Percentiles rank a stretch among this genome's conserved stretches.
Conservation (phyloP, 192 early-diverging fungal genomes). For the Backusella luteola region DNA sequence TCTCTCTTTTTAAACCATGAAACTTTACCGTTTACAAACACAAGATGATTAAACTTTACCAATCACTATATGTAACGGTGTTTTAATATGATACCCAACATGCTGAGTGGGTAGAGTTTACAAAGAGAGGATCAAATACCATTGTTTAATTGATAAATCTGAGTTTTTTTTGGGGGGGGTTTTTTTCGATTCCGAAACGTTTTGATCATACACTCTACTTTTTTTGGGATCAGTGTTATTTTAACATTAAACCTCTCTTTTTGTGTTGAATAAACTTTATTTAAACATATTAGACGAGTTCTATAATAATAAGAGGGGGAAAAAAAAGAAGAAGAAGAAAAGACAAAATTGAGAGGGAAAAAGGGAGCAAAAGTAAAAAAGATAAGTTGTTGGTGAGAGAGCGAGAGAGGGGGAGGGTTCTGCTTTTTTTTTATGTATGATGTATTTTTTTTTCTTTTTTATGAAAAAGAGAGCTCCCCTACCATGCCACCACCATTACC, state of each 20-base stretch:
- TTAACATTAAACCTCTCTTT: neutral
- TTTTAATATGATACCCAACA: neutral
- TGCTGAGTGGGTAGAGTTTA: neutral
- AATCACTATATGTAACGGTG: neutral
- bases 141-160: neutral
- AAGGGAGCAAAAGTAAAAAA: neutral
- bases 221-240: neutral
- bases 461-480: neutral
- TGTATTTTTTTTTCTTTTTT: neutral
- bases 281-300: neutral
- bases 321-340: neutral
- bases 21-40: neutral
- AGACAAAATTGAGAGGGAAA: neutral
- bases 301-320: neutral
- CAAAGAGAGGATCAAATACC: neutral
- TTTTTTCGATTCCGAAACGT: neutral
- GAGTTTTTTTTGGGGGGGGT: neutral
- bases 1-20: neutral
- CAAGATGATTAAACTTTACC: neutral
- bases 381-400: neutral
- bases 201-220: neutral
- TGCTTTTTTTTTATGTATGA: neutral
- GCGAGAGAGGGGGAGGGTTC: neutral
- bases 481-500: neutral
- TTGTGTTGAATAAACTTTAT: neutral